Conservation (phyloP, 306 rosid genomes). For the Pachyrhizus erosus region DNA sequence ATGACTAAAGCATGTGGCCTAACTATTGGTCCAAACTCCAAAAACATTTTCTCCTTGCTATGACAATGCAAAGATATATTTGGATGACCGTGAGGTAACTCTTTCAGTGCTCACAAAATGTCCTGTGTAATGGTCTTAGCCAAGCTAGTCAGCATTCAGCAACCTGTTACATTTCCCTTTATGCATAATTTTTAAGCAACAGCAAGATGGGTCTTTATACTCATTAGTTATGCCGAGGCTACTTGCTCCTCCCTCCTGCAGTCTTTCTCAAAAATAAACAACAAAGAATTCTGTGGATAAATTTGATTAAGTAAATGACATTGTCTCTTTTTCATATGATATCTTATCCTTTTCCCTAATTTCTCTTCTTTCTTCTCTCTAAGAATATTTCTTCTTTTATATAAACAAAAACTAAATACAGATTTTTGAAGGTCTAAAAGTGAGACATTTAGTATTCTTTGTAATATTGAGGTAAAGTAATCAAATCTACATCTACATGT, state of each 20-base stretch:
- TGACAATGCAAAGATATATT: conserved; percentile 24
- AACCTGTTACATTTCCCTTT: conserved; percentile 5
- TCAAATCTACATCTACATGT: conserved; percentile 24
- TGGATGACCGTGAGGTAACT: conserved; percentile 34
- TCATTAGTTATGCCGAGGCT: conserved; percentile 13
- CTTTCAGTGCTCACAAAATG: conserved; percentile 13
- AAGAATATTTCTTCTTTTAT: neutral
- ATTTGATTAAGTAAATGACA: conserved; percentile 4
- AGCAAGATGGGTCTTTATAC: conserved; percentile 10
- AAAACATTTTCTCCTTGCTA: conserved; percentile 16
- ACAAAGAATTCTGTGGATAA: neutral
- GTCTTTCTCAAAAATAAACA: conserved; percentile 24
- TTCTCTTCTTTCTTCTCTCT: neutral
- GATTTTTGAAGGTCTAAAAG: conserved; percentile 8
- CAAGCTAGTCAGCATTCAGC: conserved; percentile 23
- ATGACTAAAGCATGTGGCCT: conserved; percentile 26
- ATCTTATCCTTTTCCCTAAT: neutral
- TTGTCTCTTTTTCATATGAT: neutral
- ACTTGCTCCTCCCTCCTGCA: neutral
- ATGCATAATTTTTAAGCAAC: conserved; percentile 32
- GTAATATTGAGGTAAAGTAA: neutral
- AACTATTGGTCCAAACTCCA: neutral
- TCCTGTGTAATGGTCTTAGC: conserved; percentile 23
- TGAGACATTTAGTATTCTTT: neutral
- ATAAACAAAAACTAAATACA: neutral